phyloP scores from a whole-genome alignment of 2,329 filamentous ascomycete genomes.

The Talaromyces verruculosus region DNA sequence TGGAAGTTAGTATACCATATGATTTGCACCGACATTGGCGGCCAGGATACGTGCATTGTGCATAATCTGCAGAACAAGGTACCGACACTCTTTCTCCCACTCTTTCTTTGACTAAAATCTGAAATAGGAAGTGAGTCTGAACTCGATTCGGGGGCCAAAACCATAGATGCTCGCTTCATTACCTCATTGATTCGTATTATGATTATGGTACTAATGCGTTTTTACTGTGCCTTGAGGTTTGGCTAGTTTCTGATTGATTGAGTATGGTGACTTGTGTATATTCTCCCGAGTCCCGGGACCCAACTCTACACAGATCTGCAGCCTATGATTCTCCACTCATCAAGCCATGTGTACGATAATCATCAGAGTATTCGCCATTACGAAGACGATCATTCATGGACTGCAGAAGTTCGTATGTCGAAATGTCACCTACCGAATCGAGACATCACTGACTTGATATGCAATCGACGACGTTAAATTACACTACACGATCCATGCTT shows the following conservation, averaged over 20 bases:
- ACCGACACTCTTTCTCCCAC: neutral
- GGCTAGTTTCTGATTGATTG: neutral
- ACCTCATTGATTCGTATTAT: constrained; percentile 1
- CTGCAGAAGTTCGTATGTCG: neutral
- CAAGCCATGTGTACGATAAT: neutral
- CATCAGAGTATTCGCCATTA: neutral
- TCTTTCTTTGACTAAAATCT: neutral
- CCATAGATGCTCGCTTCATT: neutral
- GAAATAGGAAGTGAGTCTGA: constrained; percentile 9
- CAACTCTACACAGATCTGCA: neutral
- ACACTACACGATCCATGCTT: neutral
- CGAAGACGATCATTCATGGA: neutral
- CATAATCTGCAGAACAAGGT: neutral
- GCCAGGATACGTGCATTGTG: neutral
- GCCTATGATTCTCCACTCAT: neutral
- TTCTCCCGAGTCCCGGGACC: neutral
- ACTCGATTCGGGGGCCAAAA: neutral
- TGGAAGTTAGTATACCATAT: neutral
- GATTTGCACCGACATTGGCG: neutral
- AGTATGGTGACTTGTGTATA: neutral
- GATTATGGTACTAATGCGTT: neutral
- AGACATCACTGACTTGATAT: neutral
- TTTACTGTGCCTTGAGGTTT: neutral
- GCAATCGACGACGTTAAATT: constrained; percentile 1
- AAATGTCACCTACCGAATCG: neutral